A percentile compares a stretch with the other conserved stretches of the same genome.
These are phyloP conservation scores for Backusella sp. DNA, from an alignment of 192 early-diverging fungal genomes.

Conservation along the genomic window DNA sequence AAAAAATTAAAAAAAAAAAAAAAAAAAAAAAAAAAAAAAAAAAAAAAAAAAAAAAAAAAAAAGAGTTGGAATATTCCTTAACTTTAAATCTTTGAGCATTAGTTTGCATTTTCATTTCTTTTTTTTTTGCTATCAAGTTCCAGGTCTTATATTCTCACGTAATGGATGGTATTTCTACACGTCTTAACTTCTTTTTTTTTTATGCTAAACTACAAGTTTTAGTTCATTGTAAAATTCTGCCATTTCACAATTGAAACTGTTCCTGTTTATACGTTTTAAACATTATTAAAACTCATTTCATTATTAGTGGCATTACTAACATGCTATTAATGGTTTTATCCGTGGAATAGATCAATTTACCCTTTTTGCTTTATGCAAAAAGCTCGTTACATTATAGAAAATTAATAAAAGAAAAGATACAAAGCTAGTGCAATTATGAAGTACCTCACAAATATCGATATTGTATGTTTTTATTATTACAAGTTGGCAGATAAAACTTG, in stretches of 20 bases:
- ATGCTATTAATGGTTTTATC: not conserved
- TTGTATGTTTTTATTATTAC: no score
- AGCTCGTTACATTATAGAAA: not conserved
- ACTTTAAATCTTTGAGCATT: not conserved
- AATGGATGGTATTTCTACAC: not conserved
- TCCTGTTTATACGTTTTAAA: not conserved
- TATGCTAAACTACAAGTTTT: not conserved
- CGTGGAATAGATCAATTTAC: not conserved
- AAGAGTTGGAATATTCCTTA: not conserved
- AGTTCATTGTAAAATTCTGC: not conserved
- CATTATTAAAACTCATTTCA: not conserved
- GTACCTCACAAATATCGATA: no score
- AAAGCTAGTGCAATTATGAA: no score
- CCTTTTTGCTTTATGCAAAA: not conserved
- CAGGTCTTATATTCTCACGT: not conserved
- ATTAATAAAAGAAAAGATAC: no score
- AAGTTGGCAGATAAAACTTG: no score
- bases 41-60: no score
- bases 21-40: no score
- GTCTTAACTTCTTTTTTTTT: not conserved
- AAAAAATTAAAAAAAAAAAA: no score
- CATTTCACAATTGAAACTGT: not conserved
- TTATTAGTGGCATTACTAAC: not conserved
- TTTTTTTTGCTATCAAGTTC: not conserved
- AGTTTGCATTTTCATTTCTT: not conserved